phyloP scores from a whole-genome alignment of 129 eudicot genomes.

The Logfia minima region DNA sequence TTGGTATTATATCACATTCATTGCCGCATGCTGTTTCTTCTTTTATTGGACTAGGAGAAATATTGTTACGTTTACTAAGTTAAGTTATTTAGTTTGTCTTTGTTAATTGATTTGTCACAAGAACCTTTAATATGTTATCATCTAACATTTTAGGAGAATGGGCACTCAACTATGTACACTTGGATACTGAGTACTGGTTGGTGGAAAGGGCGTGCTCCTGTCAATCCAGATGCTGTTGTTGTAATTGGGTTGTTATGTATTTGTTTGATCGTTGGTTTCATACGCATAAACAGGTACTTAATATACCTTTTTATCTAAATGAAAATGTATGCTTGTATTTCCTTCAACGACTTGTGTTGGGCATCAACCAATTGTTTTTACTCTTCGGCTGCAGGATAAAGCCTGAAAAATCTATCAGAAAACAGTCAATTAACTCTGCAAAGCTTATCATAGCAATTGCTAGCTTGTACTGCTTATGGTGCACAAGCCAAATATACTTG shows the following conservation, averaged over 20 bases:
- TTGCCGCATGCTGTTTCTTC: background rate
- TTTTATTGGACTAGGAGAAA: background rate
- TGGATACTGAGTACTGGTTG: conserved; percentile 99
- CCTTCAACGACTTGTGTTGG: background rate
- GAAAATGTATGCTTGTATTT: background rate
- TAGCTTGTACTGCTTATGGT: conserved; percentile 70
- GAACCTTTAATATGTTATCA: background rate
- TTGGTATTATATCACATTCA: background rate
- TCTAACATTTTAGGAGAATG: conserved; percentile 64
- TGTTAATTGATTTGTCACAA: no score
- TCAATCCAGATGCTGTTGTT: conserved; percentile 79
- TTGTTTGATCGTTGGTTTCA: conserved; percentile 67
- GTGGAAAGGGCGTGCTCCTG: conserved; percentile 84
- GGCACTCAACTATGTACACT: conserved; percentile 77
- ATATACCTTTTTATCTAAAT: background rate
- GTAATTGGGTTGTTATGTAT: conserved; percentile 70
- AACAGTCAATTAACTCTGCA: conserved; percentile 49
- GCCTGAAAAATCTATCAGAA: conserved; percentile 45
- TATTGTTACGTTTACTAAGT: background rate
- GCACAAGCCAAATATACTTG: conserved; percentile 81
- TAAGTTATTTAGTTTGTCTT: no score
- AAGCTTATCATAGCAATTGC: conserved; percentile 61
- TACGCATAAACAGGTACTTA: conserved; percentile 77
- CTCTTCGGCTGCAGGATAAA: conserved; percentile 51
- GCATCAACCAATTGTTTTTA: background rate